Conservation (phyloP, 345 rosid species). For the Angophora floribunda region DNA sequence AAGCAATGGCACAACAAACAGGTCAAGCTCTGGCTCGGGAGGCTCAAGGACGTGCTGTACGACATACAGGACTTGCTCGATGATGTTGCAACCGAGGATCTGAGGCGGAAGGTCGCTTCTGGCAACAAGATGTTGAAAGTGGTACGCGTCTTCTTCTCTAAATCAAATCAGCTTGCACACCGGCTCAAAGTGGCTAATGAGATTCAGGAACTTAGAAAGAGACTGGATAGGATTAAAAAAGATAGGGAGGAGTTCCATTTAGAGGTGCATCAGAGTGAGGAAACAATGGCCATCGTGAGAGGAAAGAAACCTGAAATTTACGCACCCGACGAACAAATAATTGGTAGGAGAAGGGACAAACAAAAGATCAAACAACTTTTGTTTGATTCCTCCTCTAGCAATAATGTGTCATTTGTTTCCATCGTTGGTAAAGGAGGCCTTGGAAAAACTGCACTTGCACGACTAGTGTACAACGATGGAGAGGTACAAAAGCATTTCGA, state of each 20-base stretch:
- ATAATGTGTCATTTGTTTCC: neutral
- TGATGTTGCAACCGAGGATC: neutral
- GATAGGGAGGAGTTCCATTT: neutral
- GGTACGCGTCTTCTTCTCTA: fast-evolving
- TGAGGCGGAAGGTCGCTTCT: fast-evolving
- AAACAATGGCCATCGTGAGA: neutral
- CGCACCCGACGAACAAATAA: fast-evolving
- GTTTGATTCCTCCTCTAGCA: neutral
- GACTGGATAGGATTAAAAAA: fast-evolving
- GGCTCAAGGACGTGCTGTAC: neutral
- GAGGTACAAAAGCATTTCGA: neutral
- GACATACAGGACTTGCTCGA: neutral
- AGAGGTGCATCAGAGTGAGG: neutral
- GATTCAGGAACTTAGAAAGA: neutral
- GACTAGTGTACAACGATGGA: neutral
- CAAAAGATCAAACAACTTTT: neutral
- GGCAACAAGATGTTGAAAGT: fast-evolving
- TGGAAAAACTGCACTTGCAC: neutral
- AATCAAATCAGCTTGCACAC: neutral
- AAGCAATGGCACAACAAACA: fast-evolving
- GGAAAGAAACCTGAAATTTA: neutral
- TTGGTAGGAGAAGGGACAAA: neutral
- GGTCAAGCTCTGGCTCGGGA: neutral
- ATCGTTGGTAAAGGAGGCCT: neutral
- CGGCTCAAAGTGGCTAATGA: neutral